Evolutionary conservation across 495 filamentous ascomycete genomes (phyloP), one percentile per base, ranked within the genome.

Genomic region (Neurospora sp.): DNA sequence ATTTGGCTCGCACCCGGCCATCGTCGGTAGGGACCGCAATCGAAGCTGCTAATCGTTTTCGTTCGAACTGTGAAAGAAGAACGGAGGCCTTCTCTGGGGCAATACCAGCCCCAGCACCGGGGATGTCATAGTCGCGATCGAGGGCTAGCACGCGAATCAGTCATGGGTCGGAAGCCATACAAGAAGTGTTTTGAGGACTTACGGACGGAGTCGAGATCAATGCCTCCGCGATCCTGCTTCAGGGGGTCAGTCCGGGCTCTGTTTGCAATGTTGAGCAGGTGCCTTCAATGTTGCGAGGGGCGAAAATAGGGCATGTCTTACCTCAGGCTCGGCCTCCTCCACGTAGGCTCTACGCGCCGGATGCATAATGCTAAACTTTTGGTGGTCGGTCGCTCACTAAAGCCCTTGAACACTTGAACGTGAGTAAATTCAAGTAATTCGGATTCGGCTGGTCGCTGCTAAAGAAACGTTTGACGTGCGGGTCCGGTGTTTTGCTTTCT

Each of bases 21-120:
- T 99, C 96, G 77, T 97, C 94, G 71, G 96, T 99, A 5, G 96
- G 96, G 4, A 99, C 96, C n/a, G 91, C 91, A 77, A 98, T 94
- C 14, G 92, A 91, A 11, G 95, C 95, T 7, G 93, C 95, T 79
- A 92, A 87, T 75, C 94, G 89, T 82, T 96, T 96, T 18, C 95
- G 91, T 73, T 93, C 90, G 80, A 99, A 95, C 79, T 99, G 96
- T 35, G 90, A 91, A 7, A 96, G 85, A 71, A 99, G 91, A 1
- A 94, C 93, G 11, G 93, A 95, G 16, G 95, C 95, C 75, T 93
- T 91, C 79, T 97, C 93, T 1, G 92, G 88, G n/a, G 93, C 91
- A 49, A 94, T 91, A 69, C 93, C 95, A 49, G 91, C 89, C 5
- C 87, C 84, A 5, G 87, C 86, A 14, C 89, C 85, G 37, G 93